Base-by-base conservation (phyloP, 176 grass and related monocot species). In the Microstegium vimineum region DNA sequence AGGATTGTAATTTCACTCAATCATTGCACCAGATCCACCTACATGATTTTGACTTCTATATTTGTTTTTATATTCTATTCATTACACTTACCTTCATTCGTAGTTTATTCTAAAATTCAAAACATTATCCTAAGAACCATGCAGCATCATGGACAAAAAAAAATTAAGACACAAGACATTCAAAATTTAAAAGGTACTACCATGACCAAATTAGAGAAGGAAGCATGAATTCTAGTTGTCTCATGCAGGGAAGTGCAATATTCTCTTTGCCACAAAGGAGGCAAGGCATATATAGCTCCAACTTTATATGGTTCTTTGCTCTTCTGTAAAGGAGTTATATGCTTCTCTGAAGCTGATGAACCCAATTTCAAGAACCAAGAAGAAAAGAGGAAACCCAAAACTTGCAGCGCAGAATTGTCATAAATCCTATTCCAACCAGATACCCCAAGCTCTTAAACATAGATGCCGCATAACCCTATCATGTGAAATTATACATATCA, bases 1-100 rank as follows among this genome's bases (percentile, higher is more conserved):
- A 42, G 33, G 51, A 83, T 35, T 54, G 56, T 77, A n/a, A 87
- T 6, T 45, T 88, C 67, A 88, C 10, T 57, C 77, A 10, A 52
- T 38, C 38, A 63, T 71, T 78, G 56, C 56, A 83, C 33, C 20
- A 79, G 68, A 67, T 30, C 28, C 27, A 51, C 26, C n/a, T 72
- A 15, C 72, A 78, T 14, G 32, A 52, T 52, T 32, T 51, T 75
- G 38, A 47, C 28, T 22, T 81, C 69, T 32, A 54, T 32, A 41
- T 73, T 26, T 60, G 9, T 30, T 23, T 74, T 57, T 57, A 15
- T 46, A 14, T 73, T 67, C 67, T 9, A 81, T 75, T 75, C 25
- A 28, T 16, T 66, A 57, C 26, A 42, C 59, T 45, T 60, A 43
- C 37, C 78, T 81, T 75, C 23, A 45, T 49, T 59, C 46, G 10